These are phyloP conservation scores for Pseudopithomyces maydicus DNA, from an alignment of 2,329 filamentous ascomycete species.

Conservation along the genomic window DNA sequence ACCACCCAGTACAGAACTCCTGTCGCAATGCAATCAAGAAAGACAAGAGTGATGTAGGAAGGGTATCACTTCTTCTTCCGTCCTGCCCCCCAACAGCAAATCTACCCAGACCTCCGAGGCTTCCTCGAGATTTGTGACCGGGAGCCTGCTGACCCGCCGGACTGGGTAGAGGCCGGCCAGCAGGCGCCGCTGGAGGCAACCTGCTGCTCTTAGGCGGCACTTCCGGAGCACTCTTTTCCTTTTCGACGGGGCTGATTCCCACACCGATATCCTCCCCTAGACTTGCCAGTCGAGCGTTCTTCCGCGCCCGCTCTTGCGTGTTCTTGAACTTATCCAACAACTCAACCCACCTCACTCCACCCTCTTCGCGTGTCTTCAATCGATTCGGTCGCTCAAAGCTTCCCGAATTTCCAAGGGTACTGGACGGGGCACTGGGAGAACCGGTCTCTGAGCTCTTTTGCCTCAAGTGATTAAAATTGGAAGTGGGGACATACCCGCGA, in stretches of 20 bases:
- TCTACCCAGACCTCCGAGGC: conserved; percentile 51
- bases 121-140: conserved; percentile 45
- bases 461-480: conserved; percentile 46
- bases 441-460: conserved; percentile 49
- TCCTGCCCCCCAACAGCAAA: conserved; percentile 49
- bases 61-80: conserved; percentile 41
- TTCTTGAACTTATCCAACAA: conserved; percentile 91
- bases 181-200: conserved; percentile 28
- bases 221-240: conserved; percentile 33
- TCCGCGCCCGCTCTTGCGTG: conserved; percentile 84
- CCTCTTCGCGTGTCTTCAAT: conserved; percentile 81
- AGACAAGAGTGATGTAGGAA: conserved; percentile 3
- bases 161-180: conserved; percentile 24
- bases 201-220: conserved; percentile 31
- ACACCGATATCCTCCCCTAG: conserved; percentile 39
- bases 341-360: conserved; percentile 87
- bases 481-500: conserved; percentile 68
- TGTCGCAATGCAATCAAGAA: conserved; percentile 26
- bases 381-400: conserved; percentile 66
- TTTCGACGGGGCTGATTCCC: conserved; percentile 28
- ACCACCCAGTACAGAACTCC: conserved; percentile 15
- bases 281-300: conserved; percentile 64
- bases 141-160: conserved; percentile 21
- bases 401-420: conserved; percentile 31
- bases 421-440: conserved; percentile 39